Conservation (phyloP, 371 early-diverging fungal species). For the Mortierella sp. region DNA sequence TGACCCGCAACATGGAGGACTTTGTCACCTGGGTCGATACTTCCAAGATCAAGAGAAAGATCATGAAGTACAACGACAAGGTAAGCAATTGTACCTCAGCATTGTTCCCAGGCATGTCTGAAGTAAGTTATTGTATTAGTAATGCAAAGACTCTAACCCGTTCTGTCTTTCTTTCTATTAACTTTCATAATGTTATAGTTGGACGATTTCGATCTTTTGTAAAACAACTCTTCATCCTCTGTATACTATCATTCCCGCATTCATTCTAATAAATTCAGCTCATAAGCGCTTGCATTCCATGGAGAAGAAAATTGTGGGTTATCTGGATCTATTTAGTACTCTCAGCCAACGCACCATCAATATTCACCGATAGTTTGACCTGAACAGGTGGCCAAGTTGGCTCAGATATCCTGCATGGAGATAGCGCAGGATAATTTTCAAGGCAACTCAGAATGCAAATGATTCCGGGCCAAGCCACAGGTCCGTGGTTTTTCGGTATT, state of each 20-base stretch:
- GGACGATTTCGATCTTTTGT: constrained; percentile 79
- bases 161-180: neutral
- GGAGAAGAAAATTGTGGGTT: neutral
- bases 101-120: neutral
- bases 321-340: neutral
- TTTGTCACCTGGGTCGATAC: constrained; percentile 99
- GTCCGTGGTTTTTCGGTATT: constrained; percentile 13
- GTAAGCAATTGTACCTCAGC: constrained; percentile 58
- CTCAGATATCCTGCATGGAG: neutral
- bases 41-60: constrained; percentile 98
- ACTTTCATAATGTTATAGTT: constrained; percentile 58
- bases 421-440: neutral
- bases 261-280: constrained; percentile 4
- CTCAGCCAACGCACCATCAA: neutral
- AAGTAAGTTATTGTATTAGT: neutral
- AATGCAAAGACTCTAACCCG: neutral
- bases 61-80: constrained; percentile 98
- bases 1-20: constrained; percentile 96
- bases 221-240: constrained; percentile 39
- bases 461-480: constrained; percentile 20
- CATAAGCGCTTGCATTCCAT: neutral
- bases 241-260: constrained; percentile 28
- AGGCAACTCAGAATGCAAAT: neutral
- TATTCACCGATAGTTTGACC: neutral
- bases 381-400: neutral